Percentiles rank a stretch among this genome's conserved stretches.
These are phyloP conservation scores for Phtheirospermum japonicum DNA, from an alignment of 257 asterid species.

Conservation along the genomic window DNA sequence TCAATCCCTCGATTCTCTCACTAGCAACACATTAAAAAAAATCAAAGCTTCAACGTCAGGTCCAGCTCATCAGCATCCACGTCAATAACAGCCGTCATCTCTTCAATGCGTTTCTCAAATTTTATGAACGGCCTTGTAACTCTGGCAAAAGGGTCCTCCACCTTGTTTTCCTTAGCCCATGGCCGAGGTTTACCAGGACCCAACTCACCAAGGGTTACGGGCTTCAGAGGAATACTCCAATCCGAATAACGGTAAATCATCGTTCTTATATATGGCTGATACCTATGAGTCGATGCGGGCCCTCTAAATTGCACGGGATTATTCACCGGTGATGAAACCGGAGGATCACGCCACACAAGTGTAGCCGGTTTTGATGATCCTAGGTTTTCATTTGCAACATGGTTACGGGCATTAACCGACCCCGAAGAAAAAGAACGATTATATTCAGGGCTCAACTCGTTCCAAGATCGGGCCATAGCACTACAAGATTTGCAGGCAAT, in stretches of 20 bases:
- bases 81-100: slow-evolving; percentile 27
- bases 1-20: background rate
- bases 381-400: background rate
- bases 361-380: background rate
- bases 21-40: background rate
- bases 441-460: background rate
- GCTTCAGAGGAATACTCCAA: background rate
- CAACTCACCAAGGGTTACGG: background rate
- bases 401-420: background rate
- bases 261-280: background rate
- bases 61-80: background rate
- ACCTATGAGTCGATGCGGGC: background rate
- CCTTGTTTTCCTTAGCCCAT: background rate
- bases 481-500: background rate
- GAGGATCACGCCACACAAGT: background rate
- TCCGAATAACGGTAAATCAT: background rate
- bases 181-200: slow-evolving; percentile 24
- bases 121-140: background rate
- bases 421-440: background rate
- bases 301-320: background rate
- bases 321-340: background rate
- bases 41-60: slow-evolving; percentile 6
- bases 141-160: background rate
- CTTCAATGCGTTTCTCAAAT: background rate
- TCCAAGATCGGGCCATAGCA: slow-evolving; percentile 20